A percentile compares a stretch with the other conserved stretches of the same genome.
phyloP scores from a whole-genome alignment of 805 yeast genomes.

The Blastobotrys muscicola region DNA sequence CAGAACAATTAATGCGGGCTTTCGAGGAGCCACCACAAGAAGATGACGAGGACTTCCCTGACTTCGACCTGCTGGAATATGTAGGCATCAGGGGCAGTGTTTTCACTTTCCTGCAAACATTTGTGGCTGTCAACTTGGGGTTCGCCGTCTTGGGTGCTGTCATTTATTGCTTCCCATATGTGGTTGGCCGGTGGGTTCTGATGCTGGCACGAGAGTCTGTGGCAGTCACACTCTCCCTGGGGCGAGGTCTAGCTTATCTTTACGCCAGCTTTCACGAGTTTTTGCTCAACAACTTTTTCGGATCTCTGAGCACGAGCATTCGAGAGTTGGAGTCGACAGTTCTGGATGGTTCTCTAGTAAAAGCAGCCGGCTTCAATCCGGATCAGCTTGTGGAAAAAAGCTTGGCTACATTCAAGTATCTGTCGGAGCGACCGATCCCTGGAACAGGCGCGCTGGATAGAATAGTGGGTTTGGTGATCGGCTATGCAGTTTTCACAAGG shows the following conservation, averaged over 20 bases:
- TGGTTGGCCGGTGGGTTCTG: slow-evolving; percentile 15
- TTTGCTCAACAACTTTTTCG: too few species aligned
- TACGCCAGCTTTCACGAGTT: too few species aligned
- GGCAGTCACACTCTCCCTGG: too few species aligned
- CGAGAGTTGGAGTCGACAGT: too few species aligned
- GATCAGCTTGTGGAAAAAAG: too few species aligned
- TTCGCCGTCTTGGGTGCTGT: slow-evolving; percentile 10
- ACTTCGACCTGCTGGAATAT: slow-evolving; percentile 23
- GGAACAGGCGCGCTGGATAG: slow-evolving; percentile 4
- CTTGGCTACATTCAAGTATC: too few species aligned
- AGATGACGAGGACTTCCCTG: slow-evolving; percentile 5
- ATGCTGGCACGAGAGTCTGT: too few species aligned
- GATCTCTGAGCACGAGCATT: too few species aligned
- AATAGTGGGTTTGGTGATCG: slow-evolving; percentile 8
- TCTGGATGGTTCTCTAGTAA: too few species aligned
- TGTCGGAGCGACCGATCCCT: neutral
- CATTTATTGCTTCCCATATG: slow-evolving; percentile 20
- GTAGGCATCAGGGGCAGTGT: slow-evolving; percentile 21
- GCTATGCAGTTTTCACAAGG: slow-evolving; percentile 4
- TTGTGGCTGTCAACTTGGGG: slow-evolving; percentile 14
- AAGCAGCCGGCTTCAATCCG: too few species aligned
- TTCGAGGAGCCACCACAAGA: slow-evolving; percentile 1
- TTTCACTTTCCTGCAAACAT: slow-evolving; percentile 15
- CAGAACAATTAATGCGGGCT: neutral
- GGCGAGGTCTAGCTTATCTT: too few species aligned